phyloP scores from a whole-genome alignment of 2,329 filamentous ascomycete species.

The Juglanconis juglandina region DNA sequence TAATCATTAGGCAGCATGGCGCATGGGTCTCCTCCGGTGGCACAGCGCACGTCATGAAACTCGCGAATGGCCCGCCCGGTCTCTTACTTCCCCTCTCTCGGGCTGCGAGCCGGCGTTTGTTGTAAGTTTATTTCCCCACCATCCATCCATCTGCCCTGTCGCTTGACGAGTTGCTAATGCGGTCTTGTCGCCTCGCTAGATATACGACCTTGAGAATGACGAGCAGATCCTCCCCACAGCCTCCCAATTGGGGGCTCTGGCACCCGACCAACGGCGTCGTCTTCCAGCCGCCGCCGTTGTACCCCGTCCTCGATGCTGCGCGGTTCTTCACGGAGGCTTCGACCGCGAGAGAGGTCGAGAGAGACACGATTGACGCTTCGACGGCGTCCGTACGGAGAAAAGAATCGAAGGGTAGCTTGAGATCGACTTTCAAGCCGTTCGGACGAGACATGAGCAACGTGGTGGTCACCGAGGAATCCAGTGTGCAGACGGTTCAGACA shows the following conservation, averaged over 20 bases:
- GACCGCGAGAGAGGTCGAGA: neutral
- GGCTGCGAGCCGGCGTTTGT: conserved; percentile 7
- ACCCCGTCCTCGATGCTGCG: conserved; percentile 21
- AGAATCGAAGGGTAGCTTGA: neutral
- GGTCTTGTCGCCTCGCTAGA: neutral
- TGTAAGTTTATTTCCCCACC: conserved; percentile 9
- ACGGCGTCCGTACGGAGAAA: neutral
- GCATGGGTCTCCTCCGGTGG: conserved; percentile 6
- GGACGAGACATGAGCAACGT: neutral
- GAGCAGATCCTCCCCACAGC: neutral
- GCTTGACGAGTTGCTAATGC: neutral
- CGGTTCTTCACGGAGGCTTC: conserved; percentile 18
- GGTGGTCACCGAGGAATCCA: neutral
- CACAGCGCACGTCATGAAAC: conserved; percentile 13
- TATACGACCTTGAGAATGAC: conserved; percentile 18
- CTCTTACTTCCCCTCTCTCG: conserved; percentile 1
- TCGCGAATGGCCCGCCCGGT: conserved; percentile 8
- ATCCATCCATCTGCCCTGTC: neutral
- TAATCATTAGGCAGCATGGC: conserved; percentile 17
- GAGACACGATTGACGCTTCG: neutral
- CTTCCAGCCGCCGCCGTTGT: conserved; percentile 27
- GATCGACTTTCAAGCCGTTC: neutral
- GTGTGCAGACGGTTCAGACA: neutral
- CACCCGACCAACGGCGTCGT: conserved; percentile 35
- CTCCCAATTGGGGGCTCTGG: conserved; percentile 30